Conservation (phyloP, 202 grass and related monocot genomes). For the Elaeis oleifera region DNA sequence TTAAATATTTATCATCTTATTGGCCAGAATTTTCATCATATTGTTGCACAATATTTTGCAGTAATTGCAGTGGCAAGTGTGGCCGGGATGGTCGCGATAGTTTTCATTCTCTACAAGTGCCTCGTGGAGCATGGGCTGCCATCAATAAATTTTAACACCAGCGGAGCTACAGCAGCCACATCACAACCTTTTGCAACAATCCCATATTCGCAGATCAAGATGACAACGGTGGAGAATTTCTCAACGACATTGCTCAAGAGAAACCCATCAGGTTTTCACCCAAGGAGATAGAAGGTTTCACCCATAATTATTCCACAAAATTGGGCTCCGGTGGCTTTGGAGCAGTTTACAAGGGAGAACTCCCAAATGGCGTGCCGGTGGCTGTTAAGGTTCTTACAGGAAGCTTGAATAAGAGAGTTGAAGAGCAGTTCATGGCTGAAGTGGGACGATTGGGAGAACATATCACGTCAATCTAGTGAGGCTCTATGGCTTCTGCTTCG, state of each 20-base stretch:
- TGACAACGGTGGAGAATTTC: neutral
- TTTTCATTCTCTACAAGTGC: neutral
- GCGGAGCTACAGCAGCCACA: neutral
- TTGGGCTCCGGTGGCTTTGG: neutral
- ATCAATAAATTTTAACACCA: neutral
- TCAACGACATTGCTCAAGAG: neutral
- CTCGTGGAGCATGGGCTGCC: constrained; percentile 7
- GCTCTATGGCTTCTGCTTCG: constrained; percentile 28
- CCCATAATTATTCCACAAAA: neutral
- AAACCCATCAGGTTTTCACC: constrained; percentile 3
- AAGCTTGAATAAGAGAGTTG: too few relatives aligned
- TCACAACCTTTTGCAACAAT: neutral
- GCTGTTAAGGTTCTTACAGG: neutral
- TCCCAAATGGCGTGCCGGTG: neutral
- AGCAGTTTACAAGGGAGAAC: neutral
- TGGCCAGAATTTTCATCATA: too few relatives aligned
- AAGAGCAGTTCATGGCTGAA: too few relatives aligned
- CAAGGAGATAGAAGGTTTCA: neutral
- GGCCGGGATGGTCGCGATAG: neutral
- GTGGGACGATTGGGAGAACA: neutral
- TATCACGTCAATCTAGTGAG: constrained; percentile 34
- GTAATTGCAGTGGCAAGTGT: neutral
- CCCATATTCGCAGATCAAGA: neutral
- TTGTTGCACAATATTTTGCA: neutral
- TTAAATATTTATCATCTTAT: too few relatives aligned